These are phyloP conservation scores for Striga hermonthica DNA, from an alignment of 305 asterid genomes.

Conservation along the genomic window DNA sequence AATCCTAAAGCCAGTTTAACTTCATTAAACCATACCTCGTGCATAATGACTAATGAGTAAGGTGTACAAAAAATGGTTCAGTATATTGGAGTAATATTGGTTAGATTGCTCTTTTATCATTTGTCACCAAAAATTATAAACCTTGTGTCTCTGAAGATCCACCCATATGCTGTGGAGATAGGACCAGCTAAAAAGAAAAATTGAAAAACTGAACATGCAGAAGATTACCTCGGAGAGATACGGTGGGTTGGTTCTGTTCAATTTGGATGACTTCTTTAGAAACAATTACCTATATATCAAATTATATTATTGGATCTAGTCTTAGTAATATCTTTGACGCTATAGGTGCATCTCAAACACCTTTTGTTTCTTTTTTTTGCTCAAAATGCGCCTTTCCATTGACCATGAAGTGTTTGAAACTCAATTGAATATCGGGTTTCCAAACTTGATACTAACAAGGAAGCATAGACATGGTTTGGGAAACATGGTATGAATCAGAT, in stretches of 20 bases:
- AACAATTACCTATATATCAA: not conserved
- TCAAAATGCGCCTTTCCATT: slow-evolving; percentile 6
- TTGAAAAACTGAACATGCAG: slow-evolving; percentile 9
- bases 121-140: not conserved
- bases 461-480: not conserved
- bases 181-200: not conserved
- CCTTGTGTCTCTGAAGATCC: not conserved
- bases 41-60: not conserved
- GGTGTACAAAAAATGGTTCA: not conserved
- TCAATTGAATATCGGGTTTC: not conserved
- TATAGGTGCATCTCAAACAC: not conserved
- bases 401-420: not conserved
- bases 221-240: not conserved
- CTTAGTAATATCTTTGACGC: slow-evolving; percentile 7
- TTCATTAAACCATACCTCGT: not conserved
- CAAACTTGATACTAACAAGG: not conserved
- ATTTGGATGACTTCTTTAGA: not conserved
- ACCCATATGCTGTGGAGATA: slow-evolving; percentile 1
- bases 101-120: not conserved
- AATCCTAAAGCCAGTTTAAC: not conserved
- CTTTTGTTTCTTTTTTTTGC: not conserved
- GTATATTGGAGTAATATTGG: not conserved
- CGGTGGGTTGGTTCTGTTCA: not conserved
- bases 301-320: slow-evolving; percentile 1
- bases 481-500: not conserved